Evolutionary conservation across 2,329 filamentous ascomycete genomes (phyloP).

Genomic region (Aspergillus costaricaensis): DNA sequence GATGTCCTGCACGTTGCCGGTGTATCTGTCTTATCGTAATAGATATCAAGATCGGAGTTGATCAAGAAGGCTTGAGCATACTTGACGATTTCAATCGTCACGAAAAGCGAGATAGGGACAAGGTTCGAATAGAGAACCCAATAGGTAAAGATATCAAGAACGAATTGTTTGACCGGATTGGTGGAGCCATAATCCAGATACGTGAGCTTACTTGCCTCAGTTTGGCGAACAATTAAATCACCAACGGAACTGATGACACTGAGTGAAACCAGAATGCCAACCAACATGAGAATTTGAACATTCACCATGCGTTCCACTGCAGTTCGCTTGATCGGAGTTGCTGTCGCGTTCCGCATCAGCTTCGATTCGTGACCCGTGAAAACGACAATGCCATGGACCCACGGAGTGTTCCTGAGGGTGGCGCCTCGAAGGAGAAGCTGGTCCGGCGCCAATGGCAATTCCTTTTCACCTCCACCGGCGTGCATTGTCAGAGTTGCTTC

Average conservation of each 20-base stretch:
- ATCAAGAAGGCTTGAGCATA: constrained; percentile 98
- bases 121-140: constrained; percentile 97
- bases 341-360: constrained; percentile 97
- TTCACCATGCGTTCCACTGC: constrained; percentile 95
- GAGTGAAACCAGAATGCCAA: constrained; percentile 77
- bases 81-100: constrained; percentile 96
- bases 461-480: constrained; percentile 87
- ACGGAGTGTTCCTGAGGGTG: constrained; percentile 91
- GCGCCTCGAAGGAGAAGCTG: constrained; percentile 91
- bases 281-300: constrained; percentile 84
- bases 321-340: constrained; percentile 95
- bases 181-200: constrained; percentile 72
- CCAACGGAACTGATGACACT: constrained; percentile 90
- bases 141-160: constrained; percentile 94
- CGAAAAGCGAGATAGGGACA: constrained; percentile 96
- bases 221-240: constrained; percentile 77
- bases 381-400: constrained; percentile 94
- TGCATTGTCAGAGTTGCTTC: constrained; percentile 94
- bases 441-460: constrained; percentile 84
- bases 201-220: constrained; percentile 60
- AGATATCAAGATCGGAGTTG: constrained; percentile 96
- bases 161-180: constrained; percentile 76
- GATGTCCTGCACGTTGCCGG: constrained; percentile 95
- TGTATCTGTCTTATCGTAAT: constrained; percentile 92
- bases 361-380: constrained; percentile 99